phyloP scores from a whole-genome alignment of 106 monocot genomes.

The Dendrobium nobile region DNA sequence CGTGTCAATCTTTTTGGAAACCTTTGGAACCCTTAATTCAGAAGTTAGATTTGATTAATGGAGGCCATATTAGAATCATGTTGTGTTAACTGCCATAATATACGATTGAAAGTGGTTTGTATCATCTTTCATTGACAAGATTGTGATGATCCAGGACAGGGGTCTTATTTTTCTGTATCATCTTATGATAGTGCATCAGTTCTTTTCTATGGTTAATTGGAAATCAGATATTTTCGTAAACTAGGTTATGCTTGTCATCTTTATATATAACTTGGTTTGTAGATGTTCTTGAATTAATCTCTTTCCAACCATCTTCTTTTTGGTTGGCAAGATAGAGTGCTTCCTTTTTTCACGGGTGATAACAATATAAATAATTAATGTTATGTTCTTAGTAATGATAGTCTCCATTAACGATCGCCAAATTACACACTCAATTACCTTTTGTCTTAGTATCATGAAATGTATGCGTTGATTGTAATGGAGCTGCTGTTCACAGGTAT shows the following conservation, averaged over 20 bases:
- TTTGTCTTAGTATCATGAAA: neutral
- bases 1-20: neutral
- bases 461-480: neutral
- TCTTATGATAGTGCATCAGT: neutral
- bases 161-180: neutral
- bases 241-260: neutral
- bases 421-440: neutral
- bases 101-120: neutral
- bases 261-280: too few relatives aligned
- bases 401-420: neutral
- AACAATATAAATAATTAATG: neutral
- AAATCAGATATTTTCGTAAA: neutral
- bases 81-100: neutral
- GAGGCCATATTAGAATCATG: too few relatives aligned
- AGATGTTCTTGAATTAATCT: too few relatives aligned
- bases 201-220: neutral
- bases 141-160: neutral
- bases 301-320: too few relatives aligned
- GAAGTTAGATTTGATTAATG: neutral
- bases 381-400: neutral
- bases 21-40: neutral
- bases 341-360: too few relatives aligned
- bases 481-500: constrained; percentile 41
- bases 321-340: too few relatives aligned
- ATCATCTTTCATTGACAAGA: neutral